phyloP scores from a whole-genome alignment of 495 filamentous ascomycete species.

The Chaetomidium leptoderma region DNA sequence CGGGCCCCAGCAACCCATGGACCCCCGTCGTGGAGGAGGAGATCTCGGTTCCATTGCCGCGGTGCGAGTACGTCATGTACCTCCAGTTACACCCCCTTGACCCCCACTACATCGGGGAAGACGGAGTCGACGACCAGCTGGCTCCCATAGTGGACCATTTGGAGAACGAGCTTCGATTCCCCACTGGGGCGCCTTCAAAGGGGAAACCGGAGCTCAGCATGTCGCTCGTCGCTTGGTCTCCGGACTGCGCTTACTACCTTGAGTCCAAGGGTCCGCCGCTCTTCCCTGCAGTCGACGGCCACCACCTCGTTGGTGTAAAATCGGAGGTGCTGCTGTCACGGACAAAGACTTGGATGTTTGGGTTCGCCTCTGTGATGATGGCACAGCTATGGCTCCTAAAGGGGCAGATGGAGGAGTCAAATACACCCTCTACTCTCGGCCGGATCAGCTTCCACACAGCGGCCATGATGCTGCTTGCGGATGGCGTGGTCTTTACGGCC shows the following conservation, averaged over 20 bases:
- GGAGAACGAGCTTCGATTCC: conserved; percentile 80
- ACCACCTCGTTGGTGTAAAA: conserved; percentile 74
- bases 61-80: conserved; percentile 86
- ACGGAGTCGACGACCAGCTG: conserved; percentile 30
- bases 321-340: conserved; percentile 65
- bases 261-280: conserved; percentile 79
- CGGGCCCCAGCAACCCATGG: conserved; percentile 52
- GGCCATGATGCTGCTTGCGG: conserved; percentile 78
- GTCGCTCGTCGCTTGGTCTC: conserved; percentile 84
- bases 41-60: conserved; percentile 56
- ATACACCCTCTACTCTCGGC: conserved; percentile 88
- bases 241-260: conserved; percentile 89
- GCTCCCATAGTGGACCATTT: conserved; percentile 56
- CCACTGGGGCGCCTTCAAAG: conserved; percentile 72
- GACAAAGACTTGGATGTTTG: conserved; percentile 62
- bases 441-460: conserved; percentile 87
- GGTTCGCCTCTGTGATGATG: conserved; percentile 59
- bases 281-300: conserved; percentile 56
- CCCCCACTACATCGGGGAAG: conserved; percentile 35
- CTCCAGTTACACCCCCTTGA: conserved; percentile 69
- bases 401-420: conserved; percentile 83
- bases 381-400: conserved; percentile 72
- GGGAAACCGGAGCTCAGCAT: conserved; percentile 66
- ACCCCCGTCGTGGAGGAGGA: conserved; percentile 58
- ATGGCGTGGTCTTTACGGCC: conserved; percentile 61